These are phyloP conservation scores for Filobasidium uniguttulatum DNA, from an alignment of 1,284 basidiomycete genomes.

Conservation along the genomic window DNA sequence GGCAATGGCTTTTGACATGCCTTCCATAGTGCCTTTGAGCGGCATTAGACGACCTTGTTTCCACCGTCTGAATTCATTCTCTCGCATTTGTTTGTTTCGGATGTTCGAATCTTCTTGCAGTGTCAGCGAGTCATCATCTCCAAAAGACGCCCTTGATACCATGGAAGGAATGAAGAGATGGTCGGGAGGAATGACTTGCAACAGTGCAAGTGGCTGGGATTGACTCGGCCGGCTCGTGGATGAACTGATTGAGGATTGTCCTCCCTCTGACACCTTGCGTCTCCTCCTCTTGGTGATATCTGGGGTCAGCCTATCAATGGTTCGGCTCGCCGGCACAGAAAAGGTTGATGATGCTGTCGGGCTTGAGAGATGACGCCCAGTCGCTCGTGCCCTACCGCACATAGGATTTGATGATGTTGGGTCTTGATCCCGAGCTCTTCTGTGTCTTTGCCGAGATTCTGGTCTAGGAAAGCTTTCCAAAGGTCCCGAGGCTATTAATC, in stretches of 20 bases:
- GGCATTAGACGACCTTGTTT: conserved; percentile 29
- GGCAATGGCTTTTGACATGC: conserved; percentile 32
- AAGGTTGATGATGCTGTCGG: not conserved
- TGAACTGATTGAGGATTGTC: too few species aligned
- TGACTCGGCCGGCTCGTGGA: too few species aligned
- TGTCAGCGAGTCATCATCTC: conserved; percentile 3
- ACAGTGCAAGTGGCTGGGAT: not conserved
- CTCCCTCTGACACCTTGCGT: not conserved
- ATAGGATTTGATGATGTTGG: not conserved
- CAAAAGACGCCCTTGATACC: too few species aligned
- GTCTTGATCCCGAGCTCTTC: not conserved
- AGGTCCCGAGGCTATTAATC: not conserved
- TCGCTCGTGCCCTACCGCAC: not conserved
- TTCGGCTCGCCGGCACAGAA: not conserved
- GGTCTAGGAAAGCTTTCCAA: not conserved
- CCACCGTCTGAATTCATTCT: conserved; percentile 22
- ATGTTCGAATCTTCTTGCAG: too few species aligned
- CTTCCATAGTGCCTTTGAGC: conserved; percentile 28
- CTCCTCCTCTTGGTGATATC: not conserved
- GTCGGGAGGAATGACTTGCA: conserved; percentile 13
- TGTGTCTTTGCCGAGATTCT: not conserved
- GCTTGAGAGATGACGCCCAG: not conserved
- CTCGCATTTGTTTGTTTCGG: not conserved
- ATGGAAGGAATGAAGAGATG: conserved; percentile 5
- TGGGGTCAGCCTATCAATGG: not conserved